These are phyloP conservation scores for Apophysomyces elegans DNA, from an alignment of 371 early-diverging fungal species.

Conservation along the genomic window DNA sequence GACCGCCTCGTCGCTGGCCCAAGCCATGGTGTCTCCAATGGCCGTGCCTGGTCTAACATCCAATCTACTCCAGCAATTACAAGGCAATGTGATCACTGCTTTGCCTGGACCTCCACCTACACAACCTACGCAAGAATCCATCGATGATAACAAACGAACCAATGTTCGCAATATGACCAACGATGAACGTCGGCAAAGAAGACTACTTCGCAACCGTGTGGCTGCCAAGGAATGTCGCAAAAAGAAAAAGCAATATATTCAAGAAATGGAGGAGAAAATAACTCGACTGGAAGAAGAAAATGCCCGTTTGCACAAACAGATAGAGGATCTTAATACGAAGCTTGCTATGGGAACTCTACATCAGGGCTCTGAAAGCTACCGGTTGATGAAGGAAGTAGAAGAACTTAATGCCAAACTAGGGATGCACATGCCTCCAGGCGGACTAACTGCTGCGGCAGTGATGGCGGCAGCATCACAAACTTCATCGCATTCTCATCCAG, in stretches of 20 bases:
- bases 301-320: conserved; percentile 58
- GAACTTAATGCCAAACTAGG: conserved; percentile 74
- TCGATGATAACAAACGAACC: not conserved
- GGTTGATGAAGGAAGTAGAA: conserved; percentile 67
- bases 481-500: conserved; percentile 15
- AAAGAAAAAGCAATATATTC: conserved; percentile 81
- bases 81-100: conserved; percentile 50
- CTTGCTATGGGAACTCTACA: conserved; percentile 58
- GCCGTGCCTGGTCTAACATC: conserved; percentile 36
- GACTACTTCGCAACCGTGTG: conserved; percentile 74
- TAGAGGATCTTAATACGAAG: conserved; percentile 71
- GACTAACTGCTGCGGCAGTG: conserved; percentile 34
- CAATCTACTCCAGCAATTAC: conserved; percentile 38
- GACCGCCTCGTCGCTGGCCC: conserved; percentile 52
- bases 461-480: conserved; percentile 26
- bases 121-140: not conserved
- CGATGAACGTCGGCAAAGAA: conserved; percentile 79
- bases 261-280: conserved; percentile 73
- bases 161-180: conserved; percentile 52
- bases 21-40: conserved; percentile 59
- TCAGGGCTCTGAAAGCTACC: conserved; percentile 61
- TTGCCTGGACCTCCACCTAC: conserved; percentile 46
- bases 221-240: conserved; percentile 87
- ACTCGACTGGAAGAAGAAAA: conserved; percentile 69
- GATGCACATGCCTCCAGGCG: conserved; percentile 36